phyloP scores from a whole-genome alignment of 192 early-diverging fungal genomes.

The Gryganskiella cystojenkinii region DNA sequence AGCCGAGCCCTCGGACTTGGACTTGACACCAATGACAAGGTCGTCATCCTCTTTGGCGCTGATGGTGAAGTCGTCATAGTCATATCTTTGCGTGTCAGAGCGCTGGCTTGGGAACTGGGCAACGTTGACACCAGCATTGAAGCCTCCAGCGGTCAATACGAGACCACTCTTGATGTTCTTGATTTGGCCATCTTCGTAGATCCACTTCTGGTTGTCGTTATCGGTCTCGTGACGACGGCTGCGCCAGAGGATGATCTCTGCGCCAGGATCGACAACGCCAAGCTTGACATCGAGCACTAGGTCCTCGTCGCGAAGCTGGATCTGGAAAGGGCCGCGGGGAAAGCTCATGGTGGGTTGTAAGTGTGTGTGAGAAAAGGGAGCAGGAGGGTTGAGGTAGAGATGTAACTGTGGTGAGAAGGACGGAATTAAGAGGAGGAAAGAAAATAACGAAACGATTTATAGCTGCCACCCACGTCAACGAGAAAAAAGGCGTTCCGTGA shows the following conservation, averaged over 20 bases:
- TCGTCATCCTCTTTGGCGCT: conserved; percentile 4
- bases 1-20: background rate
- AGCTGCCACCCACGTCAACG: too few relatives aligned
- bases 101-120: background rate
- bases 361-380: too few relatives aligned
- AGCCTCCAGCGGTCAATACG: background rate
- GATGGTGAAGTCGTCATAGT: conserved; percentile 22
- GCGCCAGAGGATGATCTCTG: conserved; percentile 12
- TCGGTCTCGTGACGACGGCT: background rate
- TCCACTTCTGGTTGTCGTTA: conserved; percentile 20
- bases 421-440: too few relatives aligned
- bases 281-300: conserved; percentile 10
- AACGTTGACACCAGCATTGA: background rate
- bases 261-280: background rate
- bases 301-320: conserved; percentile 18
- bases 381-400: too few relatives aligned
- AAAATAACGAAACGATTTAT: too few relatives aligned
- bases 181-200: conserved; percentile 11
- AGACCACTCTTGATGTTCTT: conserved; percentile 20
- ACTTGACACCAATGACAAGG: conserved; percentile 8
- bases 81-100: conserved; percentile 2
- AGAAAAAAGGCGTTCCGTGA: too few relatives aligned
- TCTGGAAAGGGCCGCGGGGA: conserved; percentile 6
- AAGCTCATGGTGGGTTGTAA: conserved; percentile 8
- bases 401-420: too few relatives aligned